These are phyloP conservation scores for Manihot esculenta DNA, from an alignment of 441 rosid species.

Conservation along the genomic window DNA sequence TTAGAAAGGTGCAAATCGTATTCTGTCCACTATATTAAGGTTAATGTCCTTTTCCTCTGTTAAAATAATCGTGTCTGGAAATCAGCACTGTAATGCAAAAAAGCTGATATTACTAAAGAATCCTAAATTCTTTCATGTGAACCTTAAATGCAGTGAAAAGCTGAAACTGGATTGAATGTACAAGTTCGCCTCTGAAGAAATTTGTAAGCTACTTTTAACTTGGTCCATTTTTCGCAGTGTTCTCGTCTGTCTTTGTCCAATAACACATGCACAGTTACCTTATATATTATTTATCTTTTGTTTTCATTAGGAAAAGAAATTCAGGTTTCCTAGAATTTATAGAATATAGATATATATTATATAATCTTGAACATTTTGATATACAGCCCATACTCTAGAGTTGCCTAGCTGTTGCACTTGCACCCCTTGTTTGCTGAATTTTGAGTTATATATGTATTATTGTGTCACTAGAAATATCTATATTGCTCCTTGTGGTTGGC, in stretches of 20 bases:
- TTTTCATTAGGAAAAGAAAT: conserved; percentile 2
- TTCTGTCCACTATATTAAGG: neutral
- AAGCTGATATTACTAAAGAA: neutral
- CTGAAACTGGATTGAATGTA: neutral
- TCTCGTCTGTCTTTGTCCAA: neutral
- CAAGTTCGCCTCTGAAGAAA: neutral
- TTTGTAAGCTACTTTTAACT: neutral
- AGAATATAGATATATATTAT: conserved; percentile 8
- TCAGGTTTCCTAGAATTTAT: neutral
- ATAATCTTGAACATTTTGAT: conserved; percentile 22
- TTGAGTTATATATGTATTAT: conserved; percentile 13
- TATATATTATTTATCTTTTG: neutral
- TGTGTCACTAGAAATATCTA: conserved; percentile 23
- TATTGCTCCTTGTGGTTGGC: conserved; percentile 40
- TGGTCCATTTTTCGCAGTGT: neutral
- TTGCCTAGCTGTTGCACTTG: conserved; percentile 49
- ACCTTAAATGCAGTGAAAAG: neutral
- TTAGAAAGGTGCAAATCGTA: neutral
- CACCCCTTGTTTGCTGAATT: conserved; percentile 17
- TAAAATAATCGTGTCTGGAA: neutral
- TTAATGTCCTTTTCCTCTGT: neutral
- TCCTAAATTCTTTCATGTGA: neutral
- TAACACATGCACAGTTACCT: neutral
- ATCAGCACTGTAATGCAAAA: neutral
- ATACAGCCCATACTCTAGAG: conserved; percentile 34